Conservation (phyloP, 164 flowering plant genomes). For the Kingdonia uniflora region DNA sequence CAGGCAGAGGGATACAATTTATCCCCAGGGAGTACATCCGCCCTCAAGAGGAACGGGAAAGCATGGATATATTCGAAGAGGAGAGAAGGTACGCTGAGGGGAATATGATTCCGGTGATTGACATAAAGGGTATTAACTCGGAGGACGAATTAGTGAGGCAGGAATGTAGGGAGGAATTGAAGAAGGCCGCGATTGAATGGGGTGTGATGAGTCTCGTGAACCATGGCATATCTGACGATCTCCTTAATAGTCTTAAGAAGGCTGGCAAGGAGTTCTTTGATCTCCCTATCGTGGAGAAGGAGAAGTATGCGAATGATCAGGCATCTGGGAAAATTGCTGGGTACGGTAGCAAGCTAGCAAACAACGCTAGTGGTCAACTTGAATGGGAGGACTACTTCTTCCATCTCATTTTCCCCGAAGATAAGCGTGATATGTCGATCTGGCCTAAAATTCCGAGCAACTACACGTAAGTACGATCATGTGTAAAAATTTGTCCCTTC, state of each 20-base stretch:
- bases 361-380: conserved; percentile 66
- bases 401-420: conserved; percentile 66
- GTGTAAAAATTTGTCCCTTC: too few species aligned
- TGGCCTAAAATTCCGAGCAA: conserved; percentile 77
- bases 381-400: conserved; percentile 98
- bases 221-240: conserved; percentile 68
- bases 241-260: conserved; percentile 39
- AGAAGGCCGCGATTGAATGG: conserved; percentile 68
- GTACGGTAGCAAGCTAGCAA: conserved; percentile 90
- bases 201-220: conserved; percentile 64
- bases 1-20: conserved; percentile 49
- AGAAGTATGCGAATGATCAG: conserved; percentile 72
- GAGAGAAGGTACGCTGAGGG: conserved; percentile 48
- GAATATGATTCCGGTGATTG: conserved; percentile 68
- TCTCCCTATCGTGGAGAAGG: conserved; percentile 75
- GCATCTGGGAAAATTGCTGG: conserved; percentile 72
- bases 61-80: conserved; percentile 66
- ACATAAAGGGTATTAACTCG: conserved; percentile 37
- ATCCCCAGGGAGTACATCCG: conserved; percentile 79
- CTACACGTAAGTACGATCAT: conserved; percentile 34
- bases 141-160: conserved; percentile 31
- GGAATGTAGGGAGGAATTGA: conserved; percentile 39
- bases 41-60: conserved; percentile 49
- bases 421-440: conserved; percentile 56
- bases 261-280: conserved; percentile 65